These are phyloP conservation scores for Starmerella lactis-condensi DNA, from an alignment of 805 yeast species.

Conservation along the genomic window DNA sequence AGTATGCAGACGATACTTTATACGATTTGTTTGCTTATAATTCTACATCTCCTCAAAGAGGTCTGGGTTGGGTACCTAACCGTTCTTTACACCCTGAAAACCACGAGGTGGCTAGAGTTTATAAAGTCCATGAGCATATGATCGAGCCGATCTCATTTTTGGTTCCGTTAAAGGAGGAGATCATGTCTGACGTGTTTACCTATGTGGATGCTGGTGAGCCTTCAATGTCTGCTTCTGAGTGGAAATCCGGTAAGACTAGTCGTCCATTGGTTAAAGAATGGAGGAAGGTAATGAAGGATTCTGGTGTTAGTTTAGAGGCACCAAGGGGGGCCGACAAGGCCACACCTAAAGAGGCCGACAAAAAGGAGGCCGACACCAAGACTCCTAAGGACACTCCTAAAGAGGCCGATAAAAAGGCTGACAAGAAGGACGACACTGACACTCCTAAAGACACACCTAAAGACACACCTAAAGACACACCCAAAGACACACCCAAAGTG, in stretches of 20 bases:
- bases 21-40: conserved; percentile 74
- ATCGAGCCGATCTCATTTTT: conserved; percentile 84
- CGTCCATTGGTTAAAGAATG: conserved; percentile 61
- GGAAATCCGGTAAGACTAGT: conserved; percentile 60
- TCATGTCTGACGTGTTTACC: conserved; percentile 80
- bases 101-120: conserved; percentile 67
- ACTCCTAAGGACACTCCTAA: conserved; percentile 1
- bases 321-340: conserved; percentile 11
- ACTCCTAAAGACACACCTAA: conserved; percentile 19
- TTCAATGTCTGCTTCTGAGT: conserved; percentile 62
- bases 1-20: conserved; percentile 67
- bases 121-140: conserved; percentile 62
- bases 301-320: conserved; percentile 7
- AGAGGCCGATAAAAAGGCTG: conserved; percentile 2
- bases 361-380: conserved; percentile 7
- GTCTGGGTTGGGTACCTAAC: conserved; percentile 80
- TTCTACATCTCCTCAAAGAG: conserved; percentile 88
- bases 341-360: conserved; percentile 1
- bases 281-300: conserved; percentile 31
- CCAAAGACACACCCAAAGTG: conserved; percentile 22
- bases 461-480: conserved; percentile 22
- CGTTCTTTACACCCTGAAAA: conserved; percentile 58
- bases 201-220: conserved; percentile 69
- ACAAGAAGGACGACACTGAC: conserved; percentile 10
- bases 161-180: conserved; percentile 87